Conservation (phyloP, 176 grass and related monocot genomes). For the Secale cereale region DNA sequence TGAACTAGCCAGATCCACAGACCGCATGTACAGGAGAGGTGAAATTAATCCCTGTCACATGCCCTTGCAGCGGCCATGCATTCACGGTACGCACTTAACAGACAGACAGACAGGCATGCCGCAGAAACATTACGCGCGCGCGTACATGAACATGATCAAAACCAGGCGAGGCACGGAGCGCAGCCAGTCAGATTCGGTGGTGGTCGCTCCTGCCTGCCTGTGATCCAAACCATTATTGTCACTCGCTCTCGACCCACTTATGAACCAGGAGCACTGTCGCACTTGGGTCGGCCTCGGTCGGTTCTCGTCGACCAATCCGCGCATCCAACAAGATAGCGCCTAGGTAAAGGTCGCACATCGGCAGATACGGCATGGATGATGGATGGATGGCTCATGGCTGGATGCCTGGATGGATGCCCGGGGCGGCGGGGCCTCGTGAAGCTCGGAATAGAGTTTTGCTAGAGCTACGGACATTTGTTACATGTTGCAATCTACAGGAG, state of each 20-base stretch:
- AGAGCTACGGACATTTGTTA: too few species aligned
- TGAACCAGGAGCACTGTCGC: background rate
- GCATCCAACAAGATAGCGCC: background rate
- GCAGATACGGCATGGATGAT: background rate
- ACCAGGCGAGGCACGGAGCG: background rate
- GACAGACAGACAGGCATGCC: background rate
- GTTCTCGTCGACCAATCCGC: too few species aligned
- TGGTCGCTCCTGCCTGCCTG: background rate
- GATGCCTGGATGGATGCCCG: too few species aligned
- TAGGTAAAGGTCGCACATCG: background rate
- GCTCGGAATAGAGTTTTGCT: slow-evolving; percentile 2
- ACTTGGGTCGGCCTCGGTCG: background rate
- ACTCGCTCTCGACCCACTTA: background rate
- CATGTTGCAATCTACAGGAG: too few species aligned
- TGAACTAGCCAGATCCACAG: background rate
- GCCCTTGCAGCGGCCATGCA: slow-evolving; percentile 14
- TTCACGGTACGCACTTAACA: slow-evolving; percentile 17
- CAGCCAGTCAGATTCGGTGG: slow-evolving; percentile 23
- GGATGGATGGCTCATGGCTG: too few species aligned
- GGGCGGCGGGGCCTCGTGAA: background rate
- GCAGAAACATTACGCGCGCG: slow-evolving; percentile 14
- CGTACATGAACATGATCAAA: slow-evolving; percentile 35
- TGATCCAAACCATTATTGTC: background rate
- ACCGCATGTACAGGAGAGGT: background rate
- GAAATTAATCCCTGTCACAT: slow-evolving; percentile 31